These are phyloP conservation scores for Candida broadrunensis DNA, from an alignment of 805 yeast species.

Conservation along the genomic window DNA sequence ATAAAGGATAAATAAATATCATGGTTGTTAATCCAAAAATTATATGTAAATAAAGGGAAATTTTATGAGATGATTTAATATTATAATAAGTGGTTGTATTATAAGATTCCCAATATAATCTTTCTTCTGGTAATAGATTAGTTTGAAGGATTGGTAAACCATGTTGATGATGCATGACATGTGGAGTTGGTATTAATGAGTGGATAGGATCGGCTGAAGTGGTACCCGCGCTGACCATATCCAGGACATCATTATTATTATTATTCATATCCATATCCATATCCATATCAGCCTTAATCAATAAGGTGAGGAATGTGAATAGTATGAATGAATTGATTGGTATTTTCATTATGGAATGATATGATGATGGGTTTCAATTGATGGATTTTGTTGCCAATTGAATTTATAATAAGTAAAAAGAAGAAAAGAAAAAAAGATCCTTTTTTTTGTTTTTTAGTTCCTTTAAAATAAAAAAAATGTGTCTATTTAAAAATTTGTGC, in stretches of 20 bases:
- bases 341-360: neutral
- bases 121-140: conserved; percentile 66
- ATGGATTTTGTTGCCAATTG: neutral
- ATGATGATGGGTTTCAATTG: neutral
- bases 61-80: conserved; percentile 45
- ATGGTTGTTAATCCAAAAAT: conserved; percentile 41
- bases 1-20: conserved; percentile 62
- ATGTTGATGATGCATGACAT: conserved; percentile 46
- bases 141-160: conserved; percentile 75
- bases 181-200: conserved; percentile 27
- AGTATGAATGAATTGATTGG: neutral
- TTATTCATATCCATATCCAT: conserved; percentile 14
- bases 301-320: neutral
- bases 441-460: no score
- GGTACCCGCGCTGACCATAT: neutral
- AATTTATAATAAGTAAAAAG: no score
- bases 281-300: conserved; percentile 9
- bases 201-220: neutral
- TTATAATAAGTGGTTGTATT: conserved; percentile 75
- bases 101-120: conserved; percentile 73
- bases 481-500: no score
- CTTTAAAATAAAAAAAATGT: no score
- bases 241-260: conserved; percentile 12
- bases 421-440: no score
- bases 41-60: conserved; percentile 56